These are phyloP conservation scores for Primulina eburnea DNA, from an alignment of 257 asterid species.

Conservation along the genomic window DNA sequence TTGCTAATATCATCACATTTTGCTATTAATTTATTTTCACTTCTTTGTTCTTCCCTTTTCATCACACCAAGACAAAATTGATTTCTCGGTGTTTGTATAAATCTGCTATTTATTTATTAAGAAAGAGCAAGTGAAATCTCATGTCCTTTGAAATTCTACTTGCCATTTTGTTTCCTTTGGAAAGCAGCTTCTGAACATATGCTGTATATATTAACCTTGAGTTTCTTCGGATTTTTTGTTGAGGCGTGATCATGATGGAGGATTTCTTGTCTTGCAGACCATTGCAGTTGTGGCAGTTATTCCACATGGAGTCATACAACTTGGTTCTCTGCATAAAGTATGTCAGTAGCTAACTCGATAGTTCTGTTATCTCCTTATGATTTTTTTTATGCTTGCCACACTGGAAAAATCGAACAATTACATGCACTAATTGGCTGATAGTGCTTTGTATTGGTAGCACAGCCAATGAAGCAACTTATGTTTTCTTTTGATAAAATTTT, in stretches of 20 bases:
- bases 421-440: background rate
- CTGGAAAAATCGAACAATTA: background rate
- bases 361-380: constrained; percentile 17
- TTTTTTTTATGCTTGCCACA: background rate
- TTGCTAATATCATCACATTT: background rate
- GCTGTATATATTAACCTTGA: constrained; percentile 7
- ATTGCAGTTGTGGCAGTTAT: constrained; percentile 75
- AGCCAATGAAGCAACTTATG: constrained; percentile 4
- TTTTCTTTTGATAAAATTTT: background rate
- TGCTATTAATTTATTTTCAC: background rate
- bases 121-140: constrained; percentile 5
- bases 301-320: constrained; percentile 85
- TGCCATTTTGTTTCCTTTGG: constrained; percentile 12
- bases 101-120: background rate
- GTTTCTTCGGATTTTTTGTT: constrained; percentile 20
- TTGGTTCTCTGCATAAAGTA: constrained; percentile 76
- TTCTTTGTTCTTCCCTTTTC: background rate
- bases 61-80: constrained; percentile 13
- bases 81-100: background rate
- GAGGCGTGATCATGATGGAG: constrained; percentile 5
- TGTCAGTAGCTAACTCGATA: constrained; percentile 26
- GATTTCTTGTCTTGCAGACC: constrained; percentile 55
- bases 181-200: constrained; percentile 15
- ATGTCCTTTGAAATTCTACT: background rate
- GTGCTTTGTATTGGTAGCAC: constrained; percentile 8